Evolutionary conservation across 2,329 filamentous ascomycete genomes (phyloP).

Genomic region (Fusarium drepaniforme): DNA sequence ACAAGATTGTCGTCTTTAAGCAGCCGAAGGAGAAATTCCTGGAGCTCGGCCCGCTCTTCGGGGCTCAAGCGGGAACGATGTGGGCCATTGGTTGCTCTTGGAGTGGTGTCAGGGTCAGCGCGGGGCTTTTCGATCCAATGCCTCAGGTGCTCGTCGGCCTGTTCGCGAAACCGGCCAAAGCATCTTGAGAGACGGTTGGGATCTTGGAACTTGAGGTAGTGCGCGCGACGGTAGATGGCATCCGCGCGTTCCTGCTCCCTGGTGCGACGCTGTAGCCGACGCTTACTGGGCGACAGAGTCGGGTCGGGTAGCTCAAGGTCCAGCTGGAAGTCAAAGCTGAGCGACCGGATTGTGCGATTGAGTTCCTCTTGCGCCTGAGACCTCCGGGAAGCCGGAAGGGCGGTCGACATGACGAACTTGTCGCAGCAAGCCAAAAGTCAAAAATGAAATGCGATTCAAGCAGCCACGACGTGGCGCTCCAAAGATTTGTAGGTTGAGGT

Average conservation of each 20-base stretch:
- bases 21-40: conserved; percentile 37
- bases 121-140: conserved; percentile 37
- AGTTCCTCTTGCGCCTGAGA: conserved; percentile 36
- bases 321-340: conserved; percentile 45
- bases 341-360: conserved; percentile 37
- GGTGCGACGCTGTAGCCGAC: conserved; percentile 28
- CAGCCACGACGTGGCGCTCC: background rate
- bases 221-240: conserved; percentile 40
- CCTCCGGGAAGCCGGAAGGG: background rate
- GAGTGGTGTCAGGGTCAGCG: conserved; percentile 36
- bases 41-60: conserved; percentile 42
- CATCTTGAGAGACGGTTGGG: conserved; percentile 32
- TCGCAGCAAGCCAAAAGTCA: conserved; percentile 10
- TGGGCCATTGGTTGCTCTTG: conserved; percentile 32
- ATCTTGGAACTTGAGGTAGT: conserved; percentile 34
- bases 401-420: conserved; percentile 31
- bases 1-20: conserved; percentile 27
- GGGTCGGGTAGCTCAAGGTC: conserved; percentile 39
- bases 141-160: conserved; percentile 31
- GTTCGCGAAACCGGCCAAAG: conserved; percentile 40
- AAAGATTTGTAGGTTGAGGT: conserved; percentile 7
- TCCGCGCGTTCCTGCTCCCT: conserved; percentile 40
- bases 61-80: conserved; percentile 29
- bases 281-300: conserved; percentile 43
- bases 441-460: background rate